These are phyloP conservation scores for Leishmania mexicana DNA, from an alignment of 208 protist species.

Conservation along the genomic window DNA sequence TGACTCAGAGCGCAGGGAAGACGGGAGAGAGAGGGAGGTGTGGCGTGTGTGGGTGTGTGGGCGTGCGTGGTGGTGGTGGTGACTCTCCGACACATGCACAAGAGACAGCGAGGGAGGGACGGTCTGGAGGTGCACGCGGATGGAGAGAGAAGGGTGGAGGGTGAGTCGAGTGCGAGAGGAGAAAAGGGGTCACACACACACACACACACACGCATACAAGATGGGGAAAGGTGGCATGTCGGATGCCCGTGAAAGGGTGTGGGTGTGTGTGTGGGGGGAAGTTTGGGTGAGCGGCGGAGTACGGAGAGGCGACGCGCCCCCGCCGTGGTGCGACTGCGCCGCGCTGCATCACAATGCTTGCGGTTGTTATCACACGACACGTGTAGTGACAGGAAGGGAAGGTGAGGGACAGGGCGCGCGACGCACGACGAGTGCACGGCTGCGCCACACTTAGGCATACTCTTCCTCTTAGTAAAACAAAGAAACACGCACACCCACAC, in stretches of 20 bases:
- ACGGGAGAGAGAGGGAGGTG: too few relatives aligned
- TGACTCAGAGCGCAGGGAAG: too few relatives aligned
- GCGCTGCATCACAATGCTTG: not conserved
- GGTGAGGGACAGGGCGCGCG: slow-evolving; percentile 1
- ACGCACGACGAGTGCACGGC: not conserved
- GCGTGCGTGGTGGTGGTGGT: not conserved
- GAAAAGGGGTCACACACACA: not conserved
- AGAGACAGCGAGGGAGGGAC: not conserved
- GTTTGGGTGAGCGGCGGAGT: slow-evolving; percentile 3
- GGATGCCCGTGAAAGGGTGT: not conserved
- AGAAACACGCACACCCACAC: not conserved
- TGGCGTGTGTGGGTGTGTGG: not conserved
- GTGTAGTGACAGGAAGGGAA: not conserved
- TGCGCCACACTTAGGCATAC: not conserved
- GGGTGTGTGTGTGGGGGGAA: not conserved
- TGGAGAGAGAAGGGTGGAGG: not conserved
- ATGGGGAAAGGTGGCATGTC: not conserved
- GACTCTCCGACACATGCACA: too few relatives aligned
- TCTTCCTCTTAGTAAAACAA: not conserved
- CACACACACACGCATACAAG: not conserved
- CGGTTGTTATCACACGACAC: not conserved
- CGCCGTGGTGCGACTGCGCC: not conserved
- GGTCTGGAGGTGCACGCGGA: not conserved
- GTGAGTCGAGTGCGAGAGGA: not conserved
- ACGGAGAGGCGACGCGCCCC: not conserved